Evolutionary conservation across 768 basidiomycete species (phyloP).

Genomic region (Suillus weaverae): DNA sequence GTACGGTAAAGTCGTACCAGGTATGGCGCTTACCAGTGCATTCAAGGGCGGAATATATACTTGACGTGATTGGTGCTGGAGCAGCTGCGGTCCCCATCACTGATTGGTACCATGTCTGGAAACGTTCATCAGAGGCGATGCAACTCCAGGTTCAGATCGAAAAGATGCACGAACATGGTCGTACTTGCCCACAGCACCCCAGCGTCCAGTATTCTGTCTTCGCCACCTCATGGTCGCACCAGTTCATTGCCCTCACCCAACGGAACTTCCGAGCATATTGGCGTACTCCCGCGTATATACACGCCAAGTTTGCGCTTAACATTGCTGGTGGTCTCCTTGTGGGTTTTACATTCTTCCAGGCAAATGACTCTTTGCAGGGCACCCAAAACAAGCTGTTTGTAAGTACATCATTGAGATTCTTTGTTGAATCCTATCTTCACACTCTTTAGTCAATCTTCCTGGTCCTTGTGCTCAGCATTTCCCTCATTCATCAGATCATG

Average conservation of each 20-base stretch:
- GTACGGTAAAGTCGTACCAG: background rate
- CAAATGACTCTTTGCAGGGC: conserved; percentile 36
- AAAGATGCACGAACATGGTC: conserved; percentile 38
- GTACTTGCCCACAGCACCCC: conserved; percentile 22
- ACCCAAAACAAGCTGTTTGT: conserved; percentile 43
- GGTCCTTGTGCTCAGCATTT: conserved; percentile 48
- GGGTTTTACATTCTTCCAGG: conserved; percentile 43
- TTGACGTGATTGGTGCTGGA: conserved; percentile 55
- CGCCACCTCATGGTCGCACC: conserved; percentile 36
- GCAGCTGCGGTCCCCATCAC: conserved; percentile 39
- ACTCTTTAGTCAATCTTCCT: conserved; percentile 50
- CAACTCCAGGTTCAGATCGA: conserved; percentile 42
- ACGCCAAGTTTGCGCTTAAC: conserved; percentile 39
- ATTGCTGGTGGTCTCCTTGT: conserved; percentile 35
- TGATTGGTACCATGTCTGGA: conserved; percentile 52
- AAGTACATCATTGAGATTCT: background rate
- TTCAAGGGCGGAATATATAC: conserved; percentile 40
- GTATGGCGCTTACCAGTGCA: background rate
- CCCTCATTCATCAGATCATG: conserved; percentile 65
- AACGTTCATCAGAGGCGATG: conserved; percentile 38
- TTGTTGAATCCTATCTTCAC: background rate
- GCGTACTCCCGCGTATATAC: conserved; percentile 38
- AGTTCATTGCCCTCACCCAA: conserved; percentile 27
- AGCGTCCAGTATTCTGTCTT: conserved; percentile 28
- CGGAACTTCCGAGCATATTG: conserved; percentile 32